phyloP scores from a whole-genome alignment of 225 moss, liverwort and hornwort genomes.

The Anthoceros angustus region DNA sequence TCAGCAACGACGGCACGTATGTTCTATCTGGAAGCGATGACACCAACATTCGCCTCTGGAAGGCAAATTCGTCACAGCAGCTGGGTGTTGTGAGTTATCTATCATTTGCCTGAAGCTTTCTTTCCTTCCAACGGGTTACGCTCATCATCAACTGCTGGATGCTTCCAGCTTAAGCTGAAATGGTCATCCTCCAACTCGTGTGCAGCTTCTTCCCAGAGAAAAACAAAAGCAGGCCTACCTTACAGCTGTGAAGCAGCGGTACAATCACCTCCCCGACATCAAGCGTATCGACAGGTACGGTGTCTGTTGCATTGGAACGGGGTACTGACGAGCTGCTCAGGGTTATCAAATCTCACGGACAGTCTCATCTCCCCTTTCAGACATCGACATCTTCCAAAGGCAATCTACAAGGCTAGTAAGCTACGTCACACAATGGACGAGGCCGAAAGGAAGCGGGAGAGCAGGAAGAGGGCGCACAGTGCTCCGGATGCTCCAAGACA shows the following conservation, averaged over 20 bases:
- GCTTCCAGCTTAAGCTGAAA: not conserved
- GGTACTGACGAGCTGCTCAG: not conserved
- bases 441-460: constrained; percentile 52
- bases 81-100: constrained; percentile 58
- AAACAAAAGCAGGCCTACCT: constrained; percentile 79
- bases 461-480: constrained; percentile 69
- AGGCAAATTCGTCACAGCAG: constrained; percentile 84
- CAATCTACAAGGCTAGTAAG: constrained; percentile 68
- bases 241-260: constrained; percentile 69
- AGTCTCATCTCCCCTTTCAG: constrained; percentile 19
- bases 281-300: constrained; percentile 90
- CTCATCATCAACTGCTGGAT: not conserved
- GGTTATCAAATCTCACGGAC: not conserved
- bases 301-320: constrained; percentile 1
- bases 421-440: constrained; percentile 50
- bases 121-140: not conserved
- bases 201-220: constrained; percentile 86
- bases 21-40: constrained; percentile 93
- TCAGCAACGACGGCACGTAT: constrained; percentile 69
- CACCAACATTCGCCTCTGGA: constrained; percentile 92
- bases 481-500: constrained; percentile 53
- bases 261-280: constrained; percentile 83
- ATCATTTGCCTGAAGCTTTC: too few relatives aligned
- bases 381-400: constrained; percentile 83
- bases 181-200: not conserved